Conservation (phyloP, 139 green algal species). For the Ettlia oleoabundans region DNA sequence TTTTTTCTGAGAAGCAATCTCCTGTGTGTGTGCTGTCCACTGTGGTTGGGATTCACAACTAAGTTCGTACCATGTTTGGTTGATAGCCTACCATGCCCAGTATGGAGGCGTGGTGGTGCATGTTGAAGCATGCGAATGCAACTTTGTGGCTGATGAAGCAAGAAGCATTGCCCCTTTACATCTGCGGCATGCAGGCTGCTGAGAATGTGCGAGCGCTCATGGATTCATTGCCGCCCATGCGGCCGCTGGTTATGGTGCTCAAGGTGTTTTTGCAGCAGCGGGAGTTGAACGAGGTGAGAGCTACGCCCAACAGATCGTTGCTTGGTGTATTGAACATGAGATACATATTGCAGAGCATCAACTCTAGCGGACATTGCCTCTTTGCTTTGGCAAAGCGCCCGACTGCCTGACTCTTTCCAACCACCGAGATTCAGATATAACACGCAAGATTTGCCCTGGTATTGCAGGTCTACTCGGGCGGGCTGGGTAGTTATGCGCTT, state of each 20-base stretch:
- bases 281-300: constrained; percentile 87
- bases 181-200: constrained; percentile 17
- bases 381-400: no score
- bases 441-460: not conserved
- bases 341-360: not conserved
- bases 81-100: no score
- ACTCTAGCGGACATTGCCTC: not conserved
- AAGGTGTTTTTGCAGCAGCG: constrained; percentile 95
- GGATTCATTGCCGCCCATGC: constrained; percentile 75
- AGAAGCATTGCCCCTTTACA: no score
- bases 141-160: no score
- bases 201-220: constrained; percentile 71
- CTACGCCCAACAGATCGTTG: not conserved
- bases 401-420: no score
- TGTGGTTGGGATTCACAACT: no score
- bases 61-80: no score
- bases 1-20: not conserved
- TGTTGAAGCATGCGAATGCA: no score
- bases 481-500: constrained; percentile 93
- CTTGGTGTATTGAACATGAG: not conserved
- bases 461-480: constrained; percentile 87
- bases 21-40: no score
- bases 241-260: constrained; percentile 82
- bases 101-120: no score
- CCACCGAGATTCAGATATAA: no score